Evolutionary conservation across 2,329 filamentous ascomycete genomes (phyloP), one percentile per base, ranked within the genome.

Genomic region (Domatiomyces catenatus): DNA sequence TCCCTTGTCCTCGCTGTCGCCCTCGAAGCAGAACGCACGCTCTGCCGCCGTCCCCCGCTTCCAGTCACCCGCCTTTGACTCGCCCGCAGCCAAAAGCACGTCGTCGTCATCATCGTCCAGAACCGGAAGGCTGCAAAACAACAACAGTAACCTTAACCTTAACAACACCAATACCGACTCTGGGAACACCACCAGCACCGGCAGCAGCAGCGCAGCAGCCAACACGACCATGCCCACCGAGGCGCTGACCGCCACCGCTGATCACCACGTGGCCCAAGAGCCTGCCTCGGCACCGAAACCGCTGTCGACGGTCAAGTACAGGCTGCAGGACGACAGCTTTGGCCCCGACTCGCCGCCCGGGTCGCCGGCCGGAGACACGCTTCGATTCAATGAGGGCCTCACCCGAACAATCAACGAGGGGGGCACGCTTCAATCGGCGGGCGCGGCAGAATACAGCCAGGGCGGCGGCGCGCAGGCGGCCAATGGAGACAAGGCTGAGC

Each of bases 11-110:
- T 63, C 65, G n/a, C 61, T 70, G 45, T 66, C 67, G 42, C 60
- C 66, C 22, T 67, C 67, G 44, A 64, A 62, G 54, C 67, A 69
- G 52, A 71, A 70, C 55, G 62, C 62, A 43, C 65, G 67, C 53
- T 60, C 60, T 2, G 15, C 32, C 10, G 32, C 15, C 10, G 32
- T 15, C 32, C 32, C 32, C 32, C 32, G 32, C 32, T 15, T 39
- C 32, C 10, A 39, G 12, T 15, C 32, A 5, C 10, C 3, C 8
- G 32, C 10, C 3, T 15, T 39, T 39, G 32, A 39, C 10, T 39
- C 32, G 12, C 15, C 8, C 15, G 32, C 32, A 2, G 32, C 32
- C 32, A 39, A 39, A 39, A 39, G 32, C 12, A 2, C 32, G 32
- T 15, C 32, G 5, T 15, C 32, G 32, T 15, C 32, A 15, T 15